A percentile compares a stretch with the other conserved stretches of the same genome.
These are phyloP conservation scores for Rhizophora mangle DNA, from an alignment of 345 rosid genomes.

Conservation along the genomic window DNA sequence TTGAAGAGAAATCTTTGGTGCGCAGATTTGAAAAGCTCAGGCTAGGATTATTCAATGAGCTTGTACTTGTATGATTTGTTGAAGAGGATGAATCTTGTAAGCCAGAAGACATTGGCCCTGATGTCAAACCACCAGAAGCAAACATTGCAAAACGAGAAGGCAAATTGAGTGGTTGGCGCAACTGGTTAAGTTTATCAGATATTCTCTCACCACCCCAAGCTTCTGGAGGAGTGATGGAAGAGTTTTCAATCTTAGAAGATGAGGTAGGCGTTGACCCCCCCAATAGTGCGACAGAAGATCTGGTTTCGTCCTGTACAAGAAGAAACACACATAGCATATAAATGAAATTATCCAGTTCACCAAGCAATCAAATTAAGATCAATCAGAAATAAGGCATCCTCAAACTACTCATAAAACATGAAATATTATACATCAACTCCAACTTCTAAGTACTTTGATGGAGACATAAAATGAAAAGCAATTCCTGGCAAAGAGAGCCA, in stretches of 20 bases:
- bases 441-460: background rate
- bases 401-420: background rate
- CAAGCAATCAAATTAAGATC: background rate
- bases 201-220: constrained; percentile 98
- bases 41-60: constrained; percentile 39
- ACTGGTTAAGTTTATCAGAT: constrained; percentile 57
- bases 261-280: constrained; percentile 56
- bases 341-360: background rate
- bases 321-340: background rate
- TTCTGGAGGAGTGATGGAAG: constrained; percentile 91
- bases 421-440: background rate
- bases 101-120: constrained; percentile 64
- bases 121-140: constrained; percentile 51
- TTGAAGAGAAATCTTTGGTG: constrained; percentile 47
- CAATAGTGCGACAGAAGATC: constrained; percentile 38
- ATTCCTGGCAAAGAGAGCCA: too few species aligned
- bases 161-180: constrained; percentile 46
- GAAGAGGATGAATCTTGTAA: constrained; percentile 59
- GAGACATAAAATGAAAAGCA: background rate
- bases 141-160: constrained; percentile 60
- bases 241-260: constrained; percentile 66
- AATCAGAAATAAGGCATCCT: background rate
- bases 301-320: constrained; percentile 56
- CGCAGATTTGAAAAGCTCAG: constrained; percentile 42
- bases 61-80: constrained; percentile 44